Conservation (phyloP, 2,329 filamentous ascomycete genomes). For the Ilyonectria destructans region DNA sequence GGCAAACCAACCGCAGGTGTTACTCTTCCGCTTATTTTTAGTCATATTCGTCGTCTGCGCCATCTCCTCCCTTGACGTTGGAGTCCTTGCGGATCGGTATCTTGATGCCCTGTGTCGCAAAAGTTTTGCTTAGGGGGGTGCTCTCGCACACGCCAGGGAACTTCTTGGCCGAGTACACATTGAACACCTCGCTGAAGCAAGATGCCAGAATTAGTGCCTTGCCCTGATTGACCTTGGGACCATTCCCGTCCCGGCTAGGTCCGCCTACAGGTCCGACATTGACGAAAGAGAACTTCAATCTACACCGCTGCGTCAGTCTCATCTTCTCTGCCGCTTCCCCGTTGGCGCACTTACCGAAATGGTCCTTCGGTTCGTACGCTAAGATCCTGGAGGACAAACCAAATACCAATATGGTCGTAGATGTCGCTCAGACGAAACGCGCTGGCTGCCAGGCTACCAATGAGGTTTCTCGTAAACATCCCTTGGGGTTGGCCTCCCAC, state of each 20-base stretch:
- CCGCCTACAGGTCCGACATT: slow-evolving; percentile 77
- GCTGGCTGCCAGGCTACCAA: slow-evolving; percentile 91
- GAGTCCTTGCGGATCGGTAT: slow-evolving; percentile 96
- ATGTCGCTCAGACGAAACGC: slow-evolving; percentile 88
- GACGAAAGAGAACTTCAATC: slow-evolving; percentile 82
- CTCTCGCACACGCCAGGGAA: slow-evolving; percentile 98
- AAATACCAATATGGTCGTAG: slow-evolving; percentile 87
- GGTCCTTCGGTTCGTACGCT: slow-evolving; percentile 93
- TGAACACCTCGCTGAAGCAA: slow-evolving; percentile 90
- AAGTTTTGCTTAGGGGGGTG: slow-evolving; percentile 91
- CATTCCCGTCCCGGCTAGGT: slow-evolving; percentile 53
- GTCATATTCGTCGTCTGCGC: slow-evolving; percentile 65
- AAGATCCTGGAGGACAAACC: slow-evolving; percentile 97
- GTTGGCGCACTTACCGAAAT: slow-evolving; percentile 77
- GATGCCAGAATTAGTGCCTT: slow-evolving; percentile 87
- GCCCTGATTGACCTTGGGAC: slow-evolving; percentile 76
- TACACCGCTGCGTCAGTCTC: slow-evolving; percentile 51
- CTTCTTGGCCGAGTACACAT: slow-evolving; percentile 97
- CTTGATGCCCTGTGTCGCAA: slow-evolving; percentile 95
- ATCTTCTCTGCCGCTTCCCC: neutral
- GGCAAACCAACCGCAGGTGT: neutral
- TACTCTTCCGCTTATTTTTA: slow-evolving; percentile 27
- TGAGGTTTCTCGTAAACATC: slow-evolving; percentile 96
- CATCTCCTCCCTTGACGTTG: slow-evolving; percentile 66
- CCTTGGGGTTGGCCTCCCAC: slow-evolving; percentile 74